Percentiles rank a stretch among this genome's conserved stretches.
Evolutionary conservation across 2,329 filamentous ascomycete genomes (phyloP).

Genomic region (Aureobasidium sp.): DNA sequence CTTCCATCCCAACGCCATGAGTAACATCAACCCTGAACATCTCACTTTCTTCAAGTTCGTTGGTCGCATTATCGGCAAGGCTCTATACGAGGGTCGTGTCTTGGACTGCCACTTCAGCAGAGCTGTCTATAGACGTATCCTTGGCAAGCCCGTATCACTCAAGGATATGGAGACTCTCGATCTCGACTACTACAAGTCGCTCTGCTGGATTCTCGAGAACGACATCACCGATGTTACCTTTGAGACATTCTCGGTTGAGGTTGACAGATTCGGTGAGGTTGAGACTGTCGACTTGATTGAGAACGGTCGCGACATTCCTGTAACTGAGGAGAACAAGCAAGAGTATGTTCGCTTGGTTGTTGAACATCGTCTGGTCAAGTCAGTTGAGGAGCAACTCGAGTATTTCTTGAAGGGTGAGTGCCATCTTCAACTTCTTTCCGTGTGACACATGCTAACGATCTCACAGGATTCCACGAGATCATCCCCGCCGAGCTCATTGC

Average conservation of each 20-base stretch:
- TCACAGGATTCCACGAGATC: slow-evolving; percentile 86
- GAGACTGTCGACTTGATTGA: slow-evolving; percentile 80
- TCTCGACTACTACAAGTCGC: slow-evolving; percentile 96
- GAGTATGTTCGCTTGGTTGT: slow-evolving; percentile 93
- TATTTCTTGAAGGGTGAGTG: slow-evolving; percentile 71
- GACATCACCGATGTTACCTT: slow-evolving; percentile 97
- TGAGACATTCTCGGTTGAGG: slow-evolving; percentile 90
- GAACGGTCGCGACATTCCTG: slow-evolving; percentile 82
- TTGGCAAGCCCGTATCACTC: slow-evolving; percentile 89
- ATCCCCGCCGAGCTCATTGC: slow-evolving; percentile 89
- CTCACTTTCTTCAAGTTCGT: slow-evolving; percentile 99
- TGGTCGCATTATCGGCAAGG: slow-evolving; percentile 95
- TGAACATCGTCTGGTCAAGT: slow-evolving; percentile 84
- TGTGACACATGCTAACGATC: background rate
- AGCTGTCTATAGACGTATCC: slow-evolving; percentile 95
- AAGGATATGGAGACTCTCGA: slow-evolving; percentile 99
- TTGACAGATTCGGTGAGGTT: slow-evolving; percentile 87
- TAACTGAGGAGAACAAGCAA: slow-evolving; percentile 97
- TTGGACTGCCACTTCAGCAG: slow-evolving; percentile 98
- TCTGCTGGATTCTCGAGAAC: slow-evolving; percentile 97
- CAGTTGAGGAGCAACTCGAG: slow-evolving; percentile 90
- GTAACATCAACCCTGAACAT: slow-evolving; percentile 90
- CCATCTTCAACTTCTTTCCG: background rate
- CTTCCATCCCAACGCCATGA: slow-evolving; percentile 95
- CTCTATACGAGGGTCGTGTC: slow-evolving; percentile 89